phyloP scores from a whole-genome alignment of 208 protist genomes.

The Wallacemonas sp. region DNA sequence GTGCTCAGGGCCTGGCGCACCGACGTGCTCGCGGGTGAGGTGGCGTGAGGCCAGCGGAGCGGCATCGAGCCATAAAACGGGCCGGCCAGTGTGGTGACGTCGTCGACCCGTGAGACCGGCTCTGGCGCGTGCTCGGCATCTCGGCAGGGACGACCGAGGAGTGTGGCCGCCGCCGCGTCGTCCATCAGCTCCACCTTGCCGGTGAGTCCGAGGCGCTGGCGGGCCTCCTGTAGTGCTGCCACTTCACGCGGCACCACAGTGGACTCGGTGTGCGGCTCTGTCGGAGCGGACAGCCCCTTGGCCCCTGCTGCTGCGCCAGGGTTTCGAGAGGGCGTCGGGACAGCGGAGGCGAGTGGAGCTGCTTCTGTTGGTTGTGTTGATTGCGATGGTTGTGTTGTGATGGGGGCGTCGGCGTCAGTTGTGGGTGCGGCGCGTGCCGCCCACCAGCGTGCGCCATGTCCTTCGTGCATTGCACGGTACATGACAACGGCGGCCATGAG shows the following conservation, averaged over 20 bases:
- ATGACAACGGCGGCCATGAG: slow-evolving; percentile 45
- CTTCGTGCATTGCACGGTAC: slow-evolving; percentile 27
- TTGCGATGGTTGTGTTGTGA: neutral
- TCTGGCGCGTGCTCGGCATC: too few relatives aligned
- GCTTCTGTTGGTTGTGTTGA: neutral
- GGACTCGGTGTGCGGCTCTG: slow-evolving; percentile 17
- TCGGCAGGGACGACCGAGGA: too few relatives aligned
- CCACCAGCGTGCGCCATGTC: slow-evolving; percentile 20
- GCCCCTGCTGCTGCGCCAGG: too few relatives aligned
- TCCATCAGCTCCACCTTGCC: slow-evolving; percentile 43
- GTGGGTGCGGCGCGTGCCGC: too few relatives aligned
- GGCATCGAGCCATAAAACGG: too few relatives aligned
- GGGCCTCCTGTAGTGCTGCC: slow-evolving; percentile 26
- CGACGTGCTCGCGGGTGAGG: neutral
- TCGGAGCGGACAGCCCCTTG: neutral
- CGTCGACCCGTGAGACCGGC: too few relatives aligned
- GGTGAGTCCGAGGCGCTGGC: slow-evolving; percentile 25
- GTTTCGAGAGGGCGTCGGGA: too few relatives aligned
- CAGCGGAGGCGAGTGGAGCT: too few relatives aligned
- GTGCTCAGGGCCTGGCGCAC: slow-evolving; percentile 1
- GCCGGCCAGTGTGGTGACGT: too few relatives aligned
- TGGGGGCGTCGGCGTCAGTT: neutral
- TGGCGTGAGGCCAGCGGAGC: too few relatives aligned
- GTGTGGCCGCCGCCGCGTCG: slow-evolving; percentile 17
- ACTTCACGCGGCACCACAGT: slow-evolving; percentile 39